A percentile compares a stretch with the other conserved stretches of the same genome.
Conservation (phyloP, 345 rosid genomes). For the Aethionema arabicum region DNA sequence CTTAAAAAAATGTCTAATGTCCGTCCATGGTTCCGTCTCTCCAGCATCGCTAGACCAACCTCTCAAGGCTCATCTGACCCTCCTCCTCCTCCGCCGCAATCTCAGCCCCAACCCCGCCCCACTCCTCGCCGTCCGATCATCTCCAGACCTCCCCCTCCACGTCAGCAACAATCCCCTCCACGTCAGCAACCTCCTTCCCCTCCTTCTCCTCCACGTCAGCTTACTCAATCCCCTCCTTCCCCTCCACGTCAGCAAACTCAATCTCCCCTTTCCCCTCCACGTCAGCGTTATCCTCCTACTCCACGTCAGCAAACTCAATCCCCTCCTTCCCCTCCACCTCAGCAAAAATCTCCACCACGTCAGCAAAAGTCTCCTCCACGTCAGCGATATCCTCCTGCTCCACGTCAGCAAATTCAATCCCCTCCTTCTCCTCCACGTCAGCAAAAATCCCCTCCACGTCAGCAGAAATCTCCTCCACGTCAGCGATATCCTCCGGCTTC, state of each 20-base stretch:
- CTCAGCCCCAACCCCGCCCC: conserved; percentile 28
- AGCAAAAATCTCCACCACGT: conserved; percentile 33
- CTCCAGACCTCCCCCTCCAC: conserved; percentile 29
- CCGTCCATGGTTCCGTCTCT: conserved; percentile 45
- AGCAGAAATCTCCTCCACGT: conserved; percentile 17
- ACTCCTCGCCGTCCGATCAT: conserved; percentile 32
- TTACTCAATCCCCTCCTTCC: conserved; percentile 32
- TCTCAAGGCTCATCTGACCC: conserved; percentile 38
- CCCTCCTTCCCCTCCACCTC: conserved; percentile 14
- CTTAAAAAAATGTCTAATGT: conserved; percentile 37
- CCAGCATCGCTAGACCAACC: conserved; percentile 38
- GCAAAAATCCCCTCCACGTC: conserved; percentile 17
- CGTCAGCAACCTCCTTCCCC: conserved; percentile 24
- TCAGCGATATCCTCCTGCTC: neutral
- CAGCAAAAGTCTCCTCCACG: conserved; percentile 10
- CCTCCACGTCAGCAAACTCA: conserved; percentile 10
- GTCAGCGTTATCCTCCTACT: conserved; percentile 27
- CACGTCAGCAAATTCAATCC: conserved; percentile 9
- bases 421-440: conserved; percentile 21
- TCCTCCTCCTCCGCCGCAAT: conserved; percentile 23
- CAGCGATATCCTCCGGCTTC: conserved; percentile 3
- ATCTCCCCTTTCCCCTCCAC: conserved; percentile 36
- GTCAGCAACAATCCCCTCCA: conserved; percentile 32
- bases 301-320: conserved; percentile 27
- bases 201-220: neutral